These are phyloP conservation scores for Phytophthora citricola DNA, from an alignment of 352 stramenopile species.

Conservation along the genomic window DNA sequence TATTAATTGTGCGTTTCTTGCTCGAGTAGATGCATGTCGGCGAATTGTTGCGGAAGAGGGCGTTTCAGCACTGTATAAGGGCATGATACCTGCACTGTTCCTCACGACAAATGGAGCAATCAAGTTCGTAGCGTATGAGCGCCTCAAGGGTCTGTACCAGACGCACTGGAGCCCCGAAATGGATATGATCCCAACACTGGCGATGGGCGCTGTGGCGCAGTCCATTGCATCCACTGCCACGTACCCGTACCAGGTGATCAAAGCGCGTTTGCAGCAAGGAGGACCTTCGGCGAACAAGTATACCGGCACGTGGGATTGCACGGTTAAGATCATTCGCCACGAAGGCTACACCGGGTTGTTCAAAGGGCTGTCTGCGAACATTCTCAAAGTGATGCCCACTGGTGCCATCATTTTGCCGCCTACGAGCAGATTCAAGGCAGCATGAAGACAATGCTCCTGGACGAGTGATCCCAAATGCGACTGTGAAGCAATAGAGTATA, in stretches of 20 bases:
- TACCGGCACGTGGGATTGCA: constrained; percentile 90
- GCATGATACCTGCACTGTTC: constrained; percentile 94
- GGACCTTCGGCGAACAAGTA: constrained; percentile 85
- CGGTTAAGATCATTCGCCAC: constrained; percentile 87
- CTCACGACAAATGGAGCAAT: constrained; percentile 97
- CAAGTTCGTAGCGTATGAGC: constrained; percentile 92
- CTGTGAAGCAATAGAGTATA: constrained; percentile 39
- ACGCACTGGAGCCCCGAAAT: constrained; percentile 67
- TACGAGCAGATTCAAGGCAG: constrained; percentile 85
- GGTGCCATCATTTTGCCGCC: constrained; percentile 94
- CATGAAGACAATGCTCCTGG: constrained; percentile 57
- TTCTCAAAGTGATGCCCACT: constrained; percentile 96
- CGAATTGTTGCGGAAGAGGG: constrained; percentile 97
- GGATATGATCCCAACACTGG: constrained; percentile 69
- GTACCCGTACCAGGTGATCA: constrained; percentile 98
- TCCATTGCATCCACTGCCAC: constrained; percentile 88
- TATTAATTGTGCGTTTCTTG: not conserved
- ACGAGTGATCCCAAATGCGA: constrained; percentile 33
- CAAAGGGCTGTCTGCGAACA: constrained; percentile 95
- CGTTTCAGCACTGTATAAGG: constrained; percentile 94
- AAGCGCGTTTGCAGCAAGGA: constrained; percentile 95
- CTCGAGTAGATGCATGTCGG: constrained; percentile 85
- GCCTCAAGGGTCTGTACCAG: constrained; percentile 73
- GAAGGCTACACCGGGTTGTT: constrained; percentile 96
- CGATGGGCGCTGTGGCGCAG: constrained; percentile 84